Percentiles rank a stretch among this genome's conserved stretches.
These are phyloP conservation scores for Backusella parvicylindrica DNA, from an alignment of 192 early-diverging fungal species.

Conservation along the genomic window DNA sequence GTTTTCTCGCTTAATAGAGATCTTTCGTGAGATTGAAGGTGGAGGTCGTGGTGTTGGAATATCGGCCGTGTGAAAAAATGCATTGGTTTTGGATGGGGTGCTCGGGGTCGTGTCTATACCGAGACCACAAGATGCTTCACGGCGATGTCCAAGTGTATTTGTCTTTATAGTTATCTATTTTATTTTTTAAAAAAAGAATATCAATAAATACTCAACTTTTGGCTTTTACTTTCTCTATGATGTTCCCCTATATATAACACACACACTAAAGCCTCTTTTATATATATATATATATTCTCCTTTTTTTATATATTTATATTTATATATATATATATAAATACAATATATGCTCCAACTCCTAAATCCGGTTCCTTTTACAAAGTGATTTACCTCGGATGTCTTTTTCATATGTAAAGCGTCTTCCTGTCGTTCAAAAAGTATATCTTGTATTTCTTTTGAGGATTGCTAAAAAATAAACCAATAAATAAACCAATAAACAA, in stretches of 20 bases:
- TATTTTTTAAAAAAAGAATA: background rate
- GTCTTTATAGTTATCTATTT: background rate
- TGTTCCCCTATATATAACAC: background rate
- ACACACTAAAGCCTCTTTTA: background rate
- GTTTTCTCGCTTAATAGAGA: background rate
- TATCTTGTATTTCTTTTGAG: background rate
- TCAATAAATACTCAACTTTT: background rate
- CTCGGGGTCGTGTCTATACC: conserved; percentile 3
- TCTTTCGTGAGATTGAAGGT: conserved; percentile 13
- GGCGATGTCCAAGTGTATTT: conserved; percentile 1
- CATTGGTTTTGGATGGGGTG: background rate
- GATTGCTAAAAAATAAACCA: background rate
- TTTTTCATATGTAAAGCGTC: background rate
- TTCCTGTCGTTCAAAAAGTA: background rate
- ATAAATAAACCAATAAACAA: background rate
- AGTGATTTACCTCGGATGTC: background rate
- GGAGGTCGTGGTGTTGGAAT: conserved; percentile 18
- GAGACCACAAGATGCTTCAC: conserved; percentile 10
- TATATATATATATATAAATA: background rate
- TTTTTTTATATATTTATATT: background rate
- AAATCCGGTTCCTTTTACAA: conserved; percentile 4
- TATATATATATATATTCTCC: background rate
- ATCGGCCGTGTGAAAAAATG: conserved; percentile 11
- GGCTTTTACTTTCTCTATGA: background rate
- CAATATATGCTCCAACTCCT: conserved; percentile 2